Evolutionary conservation across 345 rosid species (phyloP), one percentile per base, ranked within the genome.

Genomic region (Murraya koenigii): DNA sequence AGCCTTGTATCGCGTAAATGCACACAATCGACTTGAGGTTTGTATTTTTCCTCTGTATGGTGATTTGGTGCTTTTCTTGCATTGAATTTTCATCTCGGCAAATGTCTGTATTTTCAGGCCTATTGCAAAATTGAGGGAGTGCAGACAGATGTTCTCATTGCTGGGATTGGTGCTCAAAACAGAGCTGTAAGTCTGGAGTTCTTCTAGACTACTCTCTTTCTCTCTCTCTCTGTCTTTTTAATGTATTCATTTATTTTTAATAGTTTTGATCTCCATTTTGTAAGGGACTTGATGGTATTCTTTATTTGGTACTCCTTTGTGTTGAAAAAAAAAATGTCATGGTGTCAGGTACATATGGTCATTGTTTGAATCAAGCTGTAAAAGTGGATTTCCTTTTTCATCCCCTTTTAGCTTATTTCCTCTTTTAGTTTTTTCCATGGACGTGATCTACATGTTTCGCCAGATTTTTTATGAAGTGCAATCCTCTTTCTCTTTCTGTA

Each of bases 41-140:
- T 69, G 89, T 82, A 52, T 25, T 77, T 75, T 66, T 66, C 13
- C 41, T 20, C 66, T 63, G 66, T 25, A 7, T 9, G 14, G 25
- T 67, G 61, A 38, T 78, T 28, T n/a, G 36, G 20, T 70, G 23
- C 22, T 67, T 8, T n/a, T 55, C 6, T 25, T 54, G 47, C 28
- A 2, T 36, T 30, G 59, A 44, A 62, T 28, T 69, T 63, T 32
- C 61, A 32, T 61, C 70, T 65, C 38, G 41, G 33, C 71, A 30
- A 44, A 55, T 58, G 36, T 59, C 66, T 54, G 62, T 60, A 32
- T 7, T 75, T 28, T 15, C 69, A 95, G 99, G 99, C 98, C 19
- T 95, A 95, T 75, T 93, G 99, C 90, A 95, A 90, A 87, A 88
- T 95, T 78, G 96, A 95, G n/a, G 94, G 96, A 76, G 89, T 95